phyloP scores from a whole-genome alignment of 805 yeast species.

The Yarrowia phangngaensis region DNA sequence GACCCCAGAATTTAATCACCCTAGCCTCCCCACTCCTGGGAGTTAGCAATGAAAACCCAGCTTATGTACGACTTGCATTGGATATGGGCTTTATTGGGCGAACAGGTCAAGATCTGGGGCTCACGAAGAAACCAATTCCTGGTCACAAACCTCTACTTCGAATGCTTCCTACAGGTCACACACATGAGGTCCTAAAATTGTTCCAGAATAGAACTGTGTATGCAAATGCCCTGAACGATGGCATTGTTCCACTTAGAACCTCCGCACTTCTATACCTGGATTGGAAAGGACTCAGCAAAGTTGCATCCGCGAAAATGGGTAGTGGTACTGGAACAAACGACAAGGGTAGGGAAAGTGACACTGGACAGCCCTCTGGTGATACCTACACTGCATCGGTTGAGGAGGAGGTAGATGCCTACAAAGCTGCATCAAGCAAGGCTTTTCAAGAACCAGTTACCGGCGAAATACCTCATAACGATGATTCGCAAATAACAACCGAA shows the following conservation, averaged over 20 bases:
- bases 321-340: slow-evolving; percentile 18
- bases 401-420: slow-evolving; percentile 13
- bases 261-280: slow-evolving; percentile 81
- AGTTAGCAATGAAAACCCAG: slow-evolving; percentile 80
- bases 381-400: not conserved
- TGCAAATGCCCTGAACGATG: slow-evolving; percentile 89
- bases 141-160: slow-evolving; percentile 60
- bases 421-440: not conserved
- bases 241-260: slow-evolving; percentile 91
- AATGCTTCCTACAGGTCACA: slow-evolving; percentile 70
- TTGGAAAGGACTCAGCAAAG: slow-evolving; percentile 66
- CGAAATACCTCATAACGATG: slow-evolving; percentile 42
- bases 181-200: slow-evolving; percentile 55
- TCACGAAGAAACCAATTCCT: slow-evolving; percentile 44
- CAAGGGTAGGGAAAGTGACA: slow-evolving; percentile 18
- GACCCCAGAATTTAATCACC: slow-evolving; percentile 75
- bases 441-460: slow-evolving; percentile 6
- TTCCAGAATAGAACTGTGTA: slow-evolving; percentile 75
- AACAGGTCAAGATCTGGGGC: slow-evolving; percentile 86
- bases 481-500: not conserved
- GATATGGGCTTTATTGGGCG: slow-evolving; percentile 87
- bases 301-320: slow-evolving; percentile 41
- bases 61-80: slow-evolving; percentile 75
- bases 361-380: slow-evolving; percentile 2
- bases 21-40: slow-evolving; percentile 90